Conservation (phyloP, 768 basidiomycete genomes). For the Pleurotus giganteus region DNA sequence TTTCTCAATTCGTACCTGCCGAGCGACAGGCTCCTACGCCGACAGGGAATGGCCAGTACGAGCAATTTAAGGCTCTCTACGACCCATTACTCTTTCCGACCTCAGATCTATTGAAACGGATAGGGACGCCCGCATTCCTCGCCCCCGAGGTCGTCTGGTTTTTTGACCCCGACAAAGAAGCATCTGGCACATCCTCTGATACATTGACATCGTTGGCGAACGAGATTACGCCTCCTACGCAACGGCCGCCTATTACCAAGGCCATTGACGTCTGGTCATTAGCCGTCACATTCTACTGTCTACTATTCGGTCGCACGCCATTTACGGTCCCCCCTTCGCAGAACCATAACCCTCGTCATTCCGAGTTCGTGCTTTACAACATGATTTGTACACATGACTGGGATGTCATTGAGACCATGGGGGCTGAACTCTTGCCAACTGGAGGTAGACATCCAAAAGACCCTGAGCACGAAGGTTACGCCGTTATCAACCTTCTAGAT, state of each 20-base stretch:
- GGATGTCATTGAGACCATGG: slow-evolving; percentile 35
- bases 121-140: slow-evolving; percentile 43
- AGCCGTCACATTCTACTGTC: slow-evolving; percentile 45
- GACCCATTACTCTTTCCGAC: slow-evolving; percentile 33
- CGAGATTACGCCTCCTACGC: slow-evolving; percentile 14
- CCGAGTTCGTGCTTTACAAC: slow-evolving; percentile 37
- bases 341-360: slow-evolving; percentile 33
- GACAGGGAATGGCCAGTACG: neutral
- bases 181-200: slow-evolving; percentile 20
- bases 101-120: slow-evolving; percentile 35
- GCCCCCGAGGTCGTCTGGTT: slow-evolving; percentile 45
- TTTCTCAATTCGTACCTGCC: slow-evolving; percentile 48
- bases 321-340: slow-evolving; percentile 34
- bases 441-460: slow-evolving; percentile 33
- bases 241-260: slow-evolving; percentile 40
- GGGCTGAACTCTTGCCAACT: slow-evolving; percentile 30
- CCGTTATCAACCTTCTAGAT: slow-evolving; percentile 33
- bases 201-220: slow-evolving; percentile 14
- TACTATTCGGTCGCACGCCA: slow-evolving; percentile 44
- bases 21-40: neutral
- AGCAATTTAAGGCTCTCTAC: slow-evolving; percentile 5
- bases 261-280: slow-evolving; percentile 48
- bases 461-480: slow-evolving; percentile 24
- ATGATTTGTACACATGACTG: slow-evolving; percentile 42
- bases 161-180: slow-evolving; percentile 20